phyloP scores from a whole-genome alignment of 441 rosid genomes.

The Adansonia gregorii region DNA sequence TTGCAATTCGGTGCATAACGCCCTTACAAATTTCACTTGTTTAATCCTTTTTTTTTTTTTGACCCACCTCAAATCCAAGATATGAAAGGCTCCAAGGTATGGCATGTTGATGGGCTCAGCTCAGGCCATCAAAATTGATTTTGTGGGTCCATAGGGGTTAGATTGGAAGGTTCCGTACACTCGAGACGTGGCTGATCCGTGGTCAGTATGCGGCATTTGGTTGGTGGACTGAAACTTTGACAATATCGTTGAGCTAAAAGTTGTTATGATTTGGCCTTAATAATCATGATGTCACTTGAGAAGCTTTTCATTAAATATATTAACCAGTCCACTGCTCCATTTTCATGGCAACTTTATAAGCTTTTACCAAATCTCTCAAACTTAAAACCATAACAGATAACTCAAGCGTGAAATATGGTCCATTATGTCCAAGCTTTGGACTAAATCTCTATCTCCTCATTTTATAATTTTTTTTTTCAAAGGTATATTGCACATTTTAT shows the following conservation, averaged over 20 bases:
- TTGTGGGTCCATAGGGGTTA: slow-evolving; percentile 6
- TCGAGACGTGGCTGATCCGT: slow-evolving; percentile 22
- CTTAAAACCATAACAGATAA: too few relatives aligned
- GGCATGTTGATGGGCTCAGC: slow-evolving; percentile 32
- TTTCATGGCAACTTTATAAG: background rate
- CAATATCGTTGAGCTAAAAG: slow-evolving; percentile 16
- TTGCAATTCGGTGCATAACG: background rate
- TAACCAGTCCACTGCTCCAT: background rate
- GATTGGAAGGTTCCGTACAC: background rate
- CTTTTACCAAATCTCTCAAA: too few relatives aligned
- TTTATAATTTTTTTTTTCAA: too few relatives aligned
- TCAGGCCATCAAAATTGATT: slow-evolving; percentile 12
- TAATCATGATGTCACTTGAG: slow-evolving; percentile 7
- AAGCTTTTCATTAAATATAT: background rate
- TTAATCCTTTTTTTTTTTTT: background rate
- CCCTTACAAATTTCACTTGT: slow-evolving; percentile 35
- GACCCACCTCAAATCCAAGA: too few relatives aligned
- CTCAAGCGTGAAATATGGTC: too few relatives aligned
- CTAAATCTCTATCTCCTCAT: too few relatives aligned
- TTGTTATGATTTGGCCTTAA: slow-evolving; percentile 26
- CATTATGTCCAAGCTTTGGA: too few relatives aligned
- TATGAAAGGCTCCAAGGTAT: slow-evolving; percentile 15
- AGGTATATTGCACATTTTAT: too few relatives aligned
- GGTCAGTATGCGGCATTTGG: background rate
- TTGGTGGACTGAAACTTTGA: slow-evolving; percentile 22